Percentiles rank a stretch among this genome's conserved stretches.
Conservation (phyloP, 1,139 yeast genomes). For the Petasospora fabianii region DNA sequence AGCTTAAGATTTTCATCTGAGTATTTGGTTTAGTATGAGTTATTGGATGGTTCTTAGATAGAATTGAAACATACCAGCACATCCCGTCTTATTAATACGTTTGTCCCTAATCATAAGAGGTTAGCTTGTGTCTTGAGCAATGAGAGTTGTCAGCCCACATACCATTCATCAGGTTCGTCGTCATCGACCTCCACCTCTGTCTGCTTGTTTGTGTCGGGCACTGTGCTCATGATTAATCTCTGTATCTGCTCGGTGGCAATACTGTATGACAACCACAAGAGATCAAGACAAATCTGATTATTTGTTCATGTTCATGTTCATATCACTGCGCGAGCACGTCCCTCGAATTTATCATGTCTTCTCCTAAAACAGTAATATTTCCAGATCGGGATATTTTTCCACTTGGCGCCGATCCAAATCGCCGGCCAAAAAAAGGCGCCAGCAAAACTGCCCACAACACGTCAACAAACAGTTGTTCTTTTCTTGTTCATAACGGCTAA, state of each 20-base stretch:
- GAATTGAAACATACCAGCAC: slow-evolving; percentile 40
- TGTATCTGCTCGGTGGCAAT: too few species aligned
- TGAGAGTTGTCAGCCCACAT: slow-evolving; percentile 2
- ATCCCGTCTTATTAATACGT: slow-evolving; percentile 69
- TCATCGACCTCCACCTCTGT: slow-evolving; percentile 27
- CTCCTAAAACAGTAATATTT: neutral
- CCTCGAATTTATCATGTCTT: too few species aligned
- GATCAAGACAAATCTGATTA: too few species aligned
- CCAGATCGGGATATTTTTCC: neutral
- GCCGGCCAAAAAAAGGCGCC: neutral
- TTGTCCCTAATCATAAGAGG: slow-evolving; percentile 45
- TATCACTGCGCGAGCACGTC: too few species aligned
- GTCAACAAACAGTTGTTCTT: neutral
- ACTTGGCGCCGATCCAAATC: neutral
- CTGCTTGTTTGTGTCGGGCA: slow-evolving; percentile 8
- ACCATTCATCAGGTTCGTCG: slow-evolving; percentile 59
- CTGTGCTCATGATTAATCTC: slow-evolving; percentile 1
- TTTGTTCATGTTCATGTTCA: too few species aligned
- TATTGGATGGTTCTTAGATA: neutral
- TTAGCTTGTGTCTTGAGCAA: neutral
- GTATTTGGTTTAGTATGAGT: slow-evolving; percentile 8
- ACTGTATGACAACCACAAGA: too few species aligned
- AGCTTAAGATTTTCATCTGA: slow-evolving; percentile 58
- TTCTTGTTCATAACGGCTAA: neutral
- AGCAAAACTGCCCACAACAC: slow-evolving; percentile 10